phyloP scores from a whole-genome alignment of 2,329 filamentous ascomycete species.

The Talaromyces sp. region DNA sequence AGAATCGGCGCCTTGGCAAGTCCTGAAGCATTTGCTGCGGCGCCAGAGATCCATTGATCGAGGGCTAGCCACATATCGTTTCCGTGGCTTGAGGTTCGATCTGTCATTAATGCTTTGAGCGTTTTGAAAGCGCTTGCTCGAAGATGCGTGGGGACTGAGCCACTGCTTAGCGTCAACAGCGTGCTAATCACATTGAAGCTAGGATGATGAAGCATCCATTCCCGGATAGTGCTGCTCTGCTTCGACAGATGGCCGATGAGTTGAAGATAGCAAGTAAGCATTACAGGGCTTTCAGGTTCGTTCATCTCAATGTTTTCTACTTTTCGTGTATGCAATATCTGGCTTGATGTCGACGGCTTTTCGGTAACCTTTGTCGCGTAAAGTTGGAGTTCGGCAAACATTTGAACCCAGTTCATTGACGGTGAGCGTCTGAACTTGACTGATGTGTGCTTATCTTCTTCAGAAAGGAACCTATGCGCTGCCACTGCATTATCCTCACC shows the following conservation, averaged over 20 bases:
- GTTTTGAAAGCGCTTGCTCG: slow-evolving; percentile 80
- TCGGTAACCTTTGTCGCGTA: slow-evolving; percentile 78
- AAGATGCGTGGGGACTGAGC: slow-evolving; percentile 70
- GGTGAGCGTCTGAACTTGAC: slow-evolving; percentile 77
- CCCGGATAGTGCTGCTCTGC: slow-evolving; percentile 68
- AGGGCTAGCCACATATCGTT: slow-evolving; percentile 75
- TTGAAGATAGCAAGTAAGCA: slow-evolving; percentile 91
- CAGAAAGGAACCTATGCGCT: slow-evolving; percentile 83
- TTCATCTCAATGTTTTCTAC: slow-evolving; percentile 66
- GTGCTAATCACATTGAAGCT: slow-evolving; percentile 68
- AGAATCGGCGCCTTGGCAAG: slow-evolving; percentile 47
- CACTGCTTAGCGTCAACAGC: slow-evolving; percentile 74
- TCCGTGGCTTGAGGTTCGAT: slow-evolving; percentile 66
- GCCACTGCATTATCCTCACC: slow-evolving; percentile 77
- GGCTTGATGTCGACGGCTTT: slow-evolving; percentile 58
- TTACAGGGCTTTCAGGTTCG: slow-evolving; percentile 90
- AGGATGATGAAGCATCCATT: slow-evolving; percentile 67
- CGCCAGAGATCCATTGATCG: slow-evolving; percentile 73
- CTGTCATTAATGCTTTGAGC: slow-evolving; percentile 69
- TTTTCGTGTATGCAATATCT: slow-evolving; percentile 58
- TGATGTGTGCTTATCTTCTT: slow-evolving; percentile 71
- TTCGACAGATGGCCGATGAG: slow-evolving; percentile 77
- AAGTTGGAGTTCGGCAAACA: slow-evolving; percentile 83
- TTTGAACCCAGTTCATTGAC: slow-evolving; percentile 87
- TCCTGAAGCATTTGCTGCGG: slow-evolving; percentile 34